These are phyloP conservation scores for Globisporangium polare DNA, from an alignment of 352 stramenopile species.

Conservation along the genomic window DNA sequence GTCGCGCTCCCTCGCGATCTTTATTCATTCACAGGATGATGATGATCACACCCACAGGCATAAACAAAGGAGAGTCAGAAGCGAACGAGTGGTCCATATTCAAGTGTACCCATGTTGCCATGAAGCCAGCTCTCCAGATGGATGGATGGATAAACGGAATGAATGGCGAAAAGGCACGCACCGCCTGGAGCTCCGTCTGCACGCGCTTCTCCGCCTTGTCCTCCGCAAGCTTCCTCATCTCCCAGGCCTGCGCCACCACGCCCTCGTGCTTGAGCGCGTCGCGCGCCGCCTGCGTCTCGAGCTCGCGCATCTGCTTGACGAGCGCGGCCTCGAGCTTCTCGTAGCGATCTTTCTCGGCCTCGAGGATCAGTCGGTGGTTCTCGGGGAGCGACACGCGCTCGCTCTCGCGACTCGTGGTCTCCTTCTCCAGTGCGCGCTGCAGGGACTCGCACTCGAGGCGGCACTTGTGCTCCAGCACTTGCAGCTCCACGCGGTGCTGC, in stretches of 20 bases:
- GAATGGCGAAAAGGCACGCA: slow-evolving; percentile 12
- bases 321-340: slow-evolving; percentile 56
- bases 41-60: not conserved
- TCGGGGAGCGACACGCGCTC: slow-evolving; percentile 62
- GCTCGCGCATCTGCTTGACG: slow-evolving; percentile 41
- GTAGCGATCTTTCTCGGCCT: slow-evolving; percentile 58
- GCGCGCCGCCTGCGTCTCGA: slow-evolving; percentile 42
- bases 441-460: slow-evolving; percentile 42
- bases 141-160: not conserved
- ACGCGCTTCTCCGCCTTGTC: slow-evolving; percentile 60
- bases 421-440: slow-evolving; percentile 28
- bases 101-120: slow-evolving; percentile 1
- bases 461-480: slow-evolving; percentile 60
- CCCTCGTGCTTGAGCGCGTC: slow-evolving; percentile 38
- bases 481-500: slow-evolving; percentile 44
- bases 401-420: slow-evolving; percentile 30
- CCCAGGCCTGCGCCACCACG: slow-evolving; percentile 32
- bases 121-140: not conserved
- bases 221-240: slow-evolving; percentile 36
- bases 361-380: slow-evolving; percentile 47
- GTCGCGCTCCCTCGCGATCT: slow-evolving; percentile 66
- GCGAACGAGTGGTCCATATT: not conserved
- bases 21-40: not conserved
- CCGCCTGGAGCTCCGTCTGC: slow-evolving; percentile 51
- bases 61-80: slow-evolving; percentile 5